Percentiles rank a stretch among this genome's conserved stretches.
These are phyloP conservation scores for Aureoboletus auriporus DNA, from an alignment of 768 basidiomycete genomes.

Conservation along the genomic window DNA sequence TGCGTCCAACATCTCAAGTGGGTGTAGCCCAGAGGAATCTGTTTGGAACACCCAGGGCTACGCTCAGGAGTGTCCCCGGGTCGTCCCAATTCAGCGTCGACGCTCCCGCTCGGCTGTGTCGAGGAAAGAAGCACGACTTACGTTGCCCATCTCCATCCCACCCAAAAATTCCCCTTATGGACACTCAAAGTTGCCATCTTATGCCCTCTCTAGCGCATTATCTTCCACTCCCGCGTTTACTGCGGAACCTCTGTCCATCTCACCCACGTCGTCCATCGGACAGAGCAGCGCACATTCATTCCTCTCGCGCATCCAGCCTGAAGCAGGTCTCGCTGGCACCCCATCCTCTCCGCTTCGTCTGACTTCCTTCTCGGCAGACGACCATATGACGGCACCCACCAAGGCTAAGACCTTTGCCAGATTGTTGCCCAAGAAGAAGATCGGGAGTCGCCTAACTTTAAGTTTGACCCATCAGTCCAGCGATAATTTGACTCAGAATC, in stretches of 20 bases:
- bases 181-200: conserved; percentile 27
- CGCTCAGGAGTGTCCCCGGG: conserved; percentile 9
- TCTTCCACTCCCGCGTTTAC: conserved; percentile 29
- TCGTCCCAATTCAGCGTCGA: conserved; percentile 27
- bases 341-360: conserved; percentile 27
- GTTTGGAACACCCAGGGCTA: conserved; percentile 9
- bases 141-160: conserved; percentile 12
- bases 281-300: conserved; percentile 27
- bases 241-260: conserved; percentile 22
- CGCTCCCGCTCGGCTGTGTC: conserved; percentile 33
- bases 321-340: conserved; percentile 10
- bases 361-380: conserved; percentile 24
- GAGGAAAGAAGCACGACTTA: conserved; percentile 27
- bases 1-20: conserved; percentile 15
- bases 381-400: conserved; percentile 11
- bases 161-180: conserved; percentile 31
- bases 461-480: conserved; percentile 22
- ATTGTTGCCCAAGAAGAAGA: conserved; percentile 31
- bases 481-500: conserved; percentile 23
- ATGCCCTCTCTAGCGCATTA: conserved; percentile 17
- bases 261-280: conserved; percentile 23
- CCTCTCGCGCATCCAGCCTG: conserved; percentile 16
- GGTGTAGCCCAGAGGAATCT: conserved; percentile 11
- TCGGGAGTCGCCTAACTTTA: conserved; percentile 26
- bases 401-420: conserved; percentile 28